These are phyloP conservation scores for Claviceps capensis DNA, from an alignment of 2,329 filamentous ascomycete genomes.

Conservation along the genomic window DNA sequence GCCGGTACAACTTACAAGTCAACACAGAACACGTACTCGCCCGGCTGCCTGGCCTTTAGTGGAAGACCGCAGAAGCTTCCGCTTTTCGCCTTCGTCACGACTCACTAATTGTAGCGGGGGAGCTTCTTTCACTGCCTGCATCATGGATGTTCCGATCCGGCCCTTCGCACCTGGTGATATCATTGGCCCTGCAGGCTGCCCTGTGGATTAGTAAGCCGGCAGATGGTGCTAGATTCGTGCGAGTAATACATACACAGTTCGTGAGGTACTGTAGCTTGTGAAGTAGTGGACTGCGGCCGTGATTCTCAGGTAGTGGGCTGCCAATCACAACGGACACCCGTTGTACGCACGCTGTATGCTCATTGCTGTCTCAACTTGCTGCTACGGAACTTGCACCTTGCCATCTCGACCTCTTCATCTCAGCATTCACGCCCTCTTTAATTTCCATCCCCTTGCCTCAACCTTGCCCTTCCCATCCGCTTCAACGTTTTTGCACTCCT, in stretches of 20 bases:
- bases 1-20: not conserved
- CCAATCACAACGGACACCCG: not conserved
- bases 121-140: constrained; percentile 9
- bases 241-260: constrained; percentile 2
- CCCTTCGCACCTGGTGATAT: constrained; percentile 13
- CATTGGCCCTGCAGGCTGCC: constrained; percentile 19
- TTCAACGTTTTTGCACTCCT: constrained; percentile 3
- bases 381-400: constrained; percentile 3
- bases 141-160: constrained; percentile 24
- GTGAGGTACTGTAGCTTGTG: not conserved
- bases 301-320: not conserved
- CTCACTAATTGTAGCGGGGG: not conserved
- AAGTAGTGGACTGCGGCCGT: not conserved
- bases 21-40: constrained; percentile 1
- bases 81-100: constrained; percentile 4
- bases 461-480: not conserved
- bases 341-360: not conserved
- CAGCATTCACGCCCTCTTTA: constrained; percentile 7
- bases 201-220: constrained; percentile 2
- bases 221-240: constrained; percentile 1
- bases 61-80: constrained; percentile 5
- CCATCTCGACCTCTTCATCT: constrained; percentile 13
- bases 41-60: constrained; percentile 4
- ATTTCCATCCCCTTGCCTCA: constrained; percentile 4
- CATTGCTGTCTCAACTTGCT: not conserved